phyloP scores from a whole-genome alignment of 495 filamentous ascomycete genomes.

The Peziza echinospora region DNA sequence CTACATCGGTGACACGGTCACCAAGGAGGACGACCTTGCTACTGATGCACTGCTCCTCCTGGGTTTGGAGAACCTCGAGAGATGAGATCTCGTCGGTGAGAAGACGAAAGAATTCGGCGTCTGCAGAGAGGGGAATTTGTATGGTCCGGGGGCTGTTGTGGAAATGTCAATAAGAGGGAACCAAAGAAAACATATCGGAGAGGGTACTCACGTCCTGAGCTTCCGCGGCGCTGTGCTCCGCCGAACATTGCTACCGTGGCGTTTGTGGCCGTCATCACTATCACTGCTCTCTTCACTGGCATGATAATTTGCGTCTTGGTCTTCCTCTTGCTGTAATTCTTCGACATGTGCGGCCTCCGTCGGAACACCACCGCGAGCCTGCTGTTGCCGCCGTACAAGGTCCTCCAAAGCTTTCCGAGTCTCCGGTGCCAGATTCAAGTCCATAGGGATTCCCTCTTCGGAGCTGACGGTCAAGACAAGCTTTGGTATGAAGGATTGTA shows the following conservation, averaged over 20 bases:
- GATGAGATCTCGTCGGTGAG: slow-evolving; percentile 38
- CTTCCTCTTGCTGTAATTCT: too few species aligned
- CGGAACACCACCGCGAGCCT: too few species aligned
- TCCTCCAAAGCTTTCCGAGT: slow-evolving; percentile 32
- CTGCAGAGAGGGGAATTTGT: slow-evolving; percentile 42
- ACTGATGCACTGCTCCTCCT: slow-evolving; percentile 34
- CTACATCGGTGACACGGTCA: slow-evolving; percentile 31
- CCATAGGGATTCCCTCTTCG: slow-evolving; percentile 27
- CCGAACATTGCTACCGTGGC: too few species aligned
- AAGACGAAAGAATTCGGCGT: slow-evolving; percentile 44
- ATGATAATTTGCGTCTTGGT: too few species aligned
- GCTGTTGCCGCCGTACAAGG: slow-evolving; percentile 18
- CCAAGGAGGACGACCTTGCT: slow-evolving; percentile 33
- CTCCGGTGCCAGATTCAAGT: slow-evolving; percentile 31
- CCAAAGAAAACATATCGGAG: slow-evolving; percentile 4
- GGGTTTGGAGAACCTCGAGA: slow-evolving; percentile 35
- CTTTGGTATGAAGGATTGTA: slow-evolving; percentile 30
- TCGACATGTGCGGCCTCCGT: too few species aligned
- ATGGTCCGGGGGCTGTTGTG: slow-evolving; percentile 23
- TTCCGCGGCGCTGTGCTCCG: too few species aligned
- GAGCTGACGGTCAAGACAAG: slow-evolving; percentile 35
- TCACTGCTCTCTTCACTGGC: too few species aligned
- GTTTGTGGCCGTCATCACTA: too few species aligned
- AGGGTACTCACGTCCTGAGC: neutral
- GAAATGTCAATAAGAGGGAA: neutral